A percentile compares a stretch with the other conserved stretches of the same genome.
Conservation (phyloP, 2,329 filamentous ascomycete species). For the Cordyceps farinosa region DNA sequence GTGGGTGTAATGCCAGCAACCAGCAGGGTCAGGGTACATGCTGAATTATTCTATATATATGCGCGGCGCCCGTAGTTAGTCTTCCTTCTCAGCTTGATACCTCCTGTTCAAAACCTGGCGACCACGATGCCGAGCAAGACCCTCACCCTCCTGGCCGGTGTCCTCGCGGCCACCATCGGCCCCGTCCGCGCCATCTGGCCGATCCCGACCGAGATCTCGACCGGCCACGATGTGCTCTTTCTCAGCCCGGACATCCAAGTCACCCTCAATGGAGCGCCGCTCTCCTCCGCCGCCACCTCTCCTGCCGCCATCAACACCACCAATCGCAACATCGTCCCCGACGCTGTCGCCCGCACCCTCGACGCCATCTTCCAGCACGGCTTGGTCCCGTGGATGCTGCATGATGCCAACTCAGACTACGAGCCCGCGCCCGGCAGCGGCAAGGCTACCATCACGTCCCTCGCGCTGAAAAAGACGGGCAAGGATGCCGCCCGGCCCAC, state of each 20-base stretch:
- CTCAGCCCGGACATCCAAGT: constrained; percentile 49
- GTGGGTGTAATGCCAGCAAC: too few relatives aligned
- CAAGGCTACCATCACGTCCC: constrained; percentile 46
- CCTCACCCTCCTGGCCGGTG: not conserved
- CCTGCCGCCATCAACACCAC: constrained; percentile 32
- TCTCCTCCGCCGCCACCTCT: constrained; percentile 42
- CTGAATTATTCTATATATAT: too few relatives aligned
- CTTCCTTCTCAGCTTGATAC: not conserved
- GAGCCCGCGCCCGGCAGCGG: constrained; percentile 53
- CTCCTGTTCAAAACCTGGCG: too few relatives aligned
- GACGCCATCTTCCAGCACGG: constrained; percentile 62
- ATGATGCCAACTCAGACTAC: constrained; percentile 47
- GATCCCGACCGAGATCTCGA: constrained; percentile 47
- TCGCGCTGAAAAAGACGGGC: constrained; percentile 59
- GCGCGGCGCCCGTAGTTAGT: too few relatives aligned
- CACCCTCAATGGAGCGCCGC: constrained; percentile 55
- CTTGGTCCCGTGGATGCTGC: constrained; percentile 76
- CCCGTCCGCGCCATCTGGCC: constrained; percentile 50
- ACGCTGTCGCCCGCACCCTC: constrained; percentile 56
- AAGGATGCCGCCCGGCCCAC: constrained; percentile 49
- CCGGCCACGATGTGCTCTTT: constrained; percentile 50
- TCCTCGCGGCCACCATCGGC: not conserved
- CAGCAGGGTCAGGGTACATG: too few relatives aligned
- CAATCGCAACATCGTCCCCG: constrained; percentile 53
- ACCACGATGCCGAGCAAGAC: constrained; percentile 2